Percentiles rank a stretch among this genome's conserved stretches.
These are phyloP conservation scores for Besnoitia besnoiti DNA, from an alignment of 169 alveolate genomes.

Conservation along the genomic window DNA sequence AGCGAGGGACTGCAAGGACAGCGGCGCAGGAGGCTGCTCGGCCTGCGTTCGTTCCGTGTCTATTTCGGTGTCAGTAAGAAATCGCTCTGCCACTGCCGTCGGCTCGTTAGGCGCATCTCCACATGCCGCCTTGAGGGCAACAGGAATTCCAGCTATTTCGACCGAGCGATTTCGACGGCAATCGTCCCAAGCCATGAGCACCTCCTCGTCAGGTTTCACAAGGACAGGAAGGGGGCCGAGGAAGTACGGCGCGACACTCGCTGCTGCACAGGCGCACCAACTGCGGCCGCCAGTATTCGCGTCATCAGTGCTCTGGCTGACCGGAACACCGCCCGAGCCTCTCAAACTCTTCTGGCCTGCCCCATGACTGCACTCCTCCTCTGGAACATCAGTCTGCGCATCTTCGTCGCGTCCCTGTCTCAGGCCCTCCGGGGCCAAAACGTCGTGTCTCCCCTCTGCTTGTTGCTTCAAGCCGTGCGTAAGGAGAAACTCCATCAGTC, in stretches of 20 bases:
- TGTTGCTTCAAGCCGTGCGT: not conserved
- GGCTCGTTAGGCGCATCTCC: not conserved
- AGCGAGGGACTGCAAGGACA: not conserved
- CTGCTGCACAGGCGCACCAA: constrained; percentile 39
- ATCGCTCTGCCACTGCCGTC: no score
- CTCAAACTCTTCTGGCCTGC: not conserved
- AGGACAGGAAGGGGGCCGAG: constrained; percentile 53
- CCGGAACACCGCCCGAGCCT: not conserved
- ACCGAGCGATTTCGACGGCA: constrained; percentile 48
- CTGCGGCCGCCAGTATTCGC: not conserved
- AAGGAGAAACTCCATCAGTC: constrained; percentile 13
- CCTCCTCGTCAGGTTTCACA: constrained; percentile 63
- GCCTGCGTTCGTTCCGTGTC: no score
- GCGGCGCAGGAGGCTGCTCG: not conserved
- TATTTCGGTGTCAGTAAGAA: not conserved
- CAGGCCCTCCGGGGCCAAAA: not conserved
- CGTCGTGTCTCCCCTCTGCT: not conserved
- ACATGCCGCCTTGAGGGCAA: not conserved
- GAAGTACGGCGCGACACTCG: constrained; percentile 12
- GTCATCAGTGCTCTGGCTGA: not conserved
- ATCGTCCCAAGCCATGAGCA: constrained; percentile 63
- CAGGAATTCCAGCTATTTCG: constrained; percentile 47
- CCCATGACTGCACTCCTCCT: not conserved
- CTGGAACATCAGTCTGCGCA: not conserved
- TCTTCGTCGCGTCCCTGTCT: not conserved